Percentiles rank a stretch among this genome's conserved stretches.
Evolutionary conservation across 257 asterid genomes (phyloP).

Genomic region (Eustoma russellianum): DNA sequence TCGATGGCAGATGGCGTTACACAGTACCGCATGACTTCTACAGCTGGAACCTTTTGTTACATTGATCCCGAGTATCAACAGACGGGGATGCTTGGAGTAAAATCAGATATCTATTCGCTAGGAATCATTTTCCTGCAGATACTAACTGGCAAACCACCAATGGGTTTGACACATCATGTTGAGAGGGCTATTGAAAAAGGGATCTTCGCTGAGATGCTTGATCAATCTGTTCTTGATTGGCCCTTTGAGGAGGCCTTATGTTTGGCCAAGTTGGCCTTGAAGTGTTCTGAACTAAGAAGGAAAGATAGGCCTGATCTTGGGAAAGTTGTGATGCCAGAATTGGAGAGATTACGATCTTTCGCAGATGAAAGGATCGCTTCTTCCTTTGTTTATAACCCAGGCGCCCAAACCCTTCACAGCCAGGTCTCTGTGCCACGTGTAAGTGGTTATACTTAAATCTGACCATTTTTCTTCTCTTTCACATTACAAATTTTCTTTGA

Average conservation of each 20-base stretch:
- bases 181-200: slow-evolving; percentile 67
- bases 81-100: slow-evolving; percentile 94
- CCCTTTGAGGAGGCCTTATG: slow-evolving; percentile 62
- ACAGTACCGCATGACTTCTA: slow-evolving; percentile 82
- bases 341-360: slow-evolving; percentile 48
- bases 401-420: slow-evolving; percentile 35
- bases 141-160: slow-evolving; percentile 65
- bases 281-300: slow-evolving; percentile 72
- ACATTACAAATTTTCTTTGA: not conserved
- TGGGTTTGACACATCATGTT: slow-evolving; percentile 81
- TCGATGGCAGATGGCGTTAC: slow-evolving; percentile 75
- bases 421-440: slow-evolving; percentile 58
- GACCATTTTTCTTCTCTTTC: not conserved
- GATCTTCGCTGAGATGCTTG: slow-evolving; percentile 51
- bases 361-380: slow-evolving; percentile 40
- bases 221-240: slow-evolving; percentile 61
- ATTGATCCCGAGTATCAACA: slow-evolving; percentile 96
- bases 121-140: slow-evolving; percentile 80
- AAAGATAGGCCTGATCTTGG: slow-evolving; percentile 93
- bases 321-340: slow-evolving; percentile 55
- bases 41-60: slow-evolving; percentile 96
- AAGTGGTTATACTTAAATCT: slow-evolving; percentile 19
- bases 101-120: slow-evolving; percentile 79
- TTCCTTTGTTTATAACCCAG: slow-evolving; percentile 14
- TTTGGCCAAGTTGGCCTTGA: slow-evolving; percentile 52